These are phyloP conservation scores for Phycomyces blakesleeanus DNA, from an alignment of 192 early-diverging fungal species.

Conservation along the genomic window DNA sequence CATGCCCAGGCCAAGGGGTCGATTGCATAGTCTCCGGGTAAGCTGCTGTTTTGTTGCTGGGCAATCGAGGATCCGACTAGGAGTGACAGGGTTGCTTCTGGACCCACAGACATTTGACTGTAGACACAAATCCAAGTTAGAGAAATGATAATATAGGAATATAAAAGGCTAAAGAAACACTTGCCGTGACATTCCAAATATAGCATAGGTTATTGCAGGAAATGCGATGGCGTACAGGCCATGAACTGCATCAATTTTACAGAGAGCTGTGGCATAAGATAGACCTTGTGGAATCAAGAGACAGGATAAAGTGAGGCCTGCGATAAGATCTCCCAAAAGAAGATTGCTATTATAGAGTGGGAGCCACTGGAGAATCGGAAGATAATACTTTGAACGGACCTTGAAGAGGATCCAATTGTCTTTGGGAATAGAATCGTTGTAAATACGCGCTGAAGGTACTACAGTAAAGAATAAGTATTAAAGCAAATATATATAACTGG, in stretches of 20 bases:
- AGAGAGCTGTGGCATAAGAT: constrained; percentile 87
- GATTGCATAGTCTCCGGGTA: constrained; percentile 39
- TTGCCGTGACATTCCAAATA: constrained; percentile 90
- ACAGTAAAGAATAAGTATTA: too few relatives aligned
- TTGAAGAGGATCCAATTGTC: constrained; percentile 40
- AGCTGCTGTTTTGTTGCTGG: constrained; percentile 50
- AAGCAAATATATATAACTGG: too few relatives aligned
- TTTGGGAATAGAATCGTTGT: constrained; percentile 20
- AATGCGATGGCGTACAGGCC: constrained; percentile 88
- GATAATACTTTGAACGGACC: constrained; percentile 83
- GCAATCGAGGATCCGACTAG: constrained; percentile 64
- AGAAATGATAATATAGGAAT: neutral
- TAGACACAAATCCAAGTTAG: too few relatives aligned
- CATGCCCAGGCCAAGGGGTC: constrained; percentile 61
- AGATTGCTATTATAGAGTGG: constrained; percentile 66
- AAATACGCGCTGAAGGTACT: constrained; percentile 23
- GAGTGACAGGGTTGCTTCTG: constrained; percentile 90
- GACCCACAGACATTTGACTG: constrained; percentile 90
- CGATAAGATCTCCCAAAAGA: constrained; percentile 73
- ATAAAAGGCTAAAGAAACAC: neutral
- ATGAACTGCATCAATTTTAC: constrained; percentile 80
- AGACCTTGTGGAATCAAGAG: constrained; percentile 73
- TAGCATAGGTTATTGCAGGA: constrained; percentile 78
- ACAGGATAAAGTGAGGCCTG: constrained; percentile 81
- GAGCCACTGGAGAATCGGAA: constrained; percentile 93